Evolutionary conservation across 805 yeast species (phyloP).

Genomic region (Yarrowia porcina): DNA sequence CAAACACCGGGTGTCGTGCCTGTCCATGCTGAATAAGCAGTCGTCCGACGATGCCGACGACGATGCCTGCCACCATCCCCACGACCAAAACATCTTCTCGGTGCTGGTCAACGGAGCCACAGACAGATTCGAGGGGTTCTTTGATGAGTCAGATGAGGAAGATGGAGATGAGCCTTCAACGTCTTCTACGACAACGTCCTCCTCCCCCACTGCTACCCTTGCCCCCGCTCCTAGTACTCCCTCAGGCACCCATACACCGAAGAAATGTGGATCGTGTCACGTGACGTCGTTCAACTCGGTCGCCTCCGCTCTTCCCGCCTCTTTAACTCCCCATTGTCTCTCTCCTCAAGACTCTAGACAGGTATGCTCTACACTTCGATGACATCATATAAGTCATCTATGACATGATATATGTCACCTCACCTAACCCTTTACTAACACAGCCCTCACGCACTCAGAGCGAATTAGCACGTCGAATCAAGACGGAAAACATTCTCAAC

Average conservation of each 20-base stretch:
- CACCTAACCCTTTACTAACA: background rate
- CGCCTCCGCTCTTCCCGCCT: background rate
- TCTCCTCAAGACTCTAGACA: background rate
- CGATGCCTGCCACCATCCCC: conserved; percentile 8
- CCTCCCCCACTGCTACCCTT: background rate
- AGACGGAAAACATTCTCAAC: conserved; percentile 20
- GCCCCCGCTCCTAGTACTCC: too few species aligned
- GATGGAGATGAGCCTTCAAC: background rate
- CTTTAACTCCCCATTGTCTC: background rate
- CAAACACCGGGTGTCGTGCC: background rate
- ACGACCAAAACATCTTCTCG: conserved; percentile 1
- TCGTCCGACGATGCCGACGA: background rate
- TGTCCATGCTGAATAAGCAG: background rate
- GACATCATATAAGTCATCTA: too few species aligned
- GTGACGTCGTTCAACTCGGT: background rate
- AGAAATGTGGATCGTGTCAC: background rate
- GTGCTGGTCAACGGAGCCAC: conserved; percentile 16
- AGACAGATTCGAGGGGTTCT: background rate
- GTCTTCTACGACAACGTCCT: background rate
- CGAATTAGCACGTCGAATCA: conserved; percentile 5
- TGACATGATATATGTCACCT: too few species aligned
- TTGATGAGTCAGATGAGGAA: background rate
- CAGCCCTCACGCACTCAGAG: conserved; percentile 20
- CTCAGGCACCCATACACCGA: background rate
- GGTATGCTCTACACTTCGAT: background rate